phyloP scores from a whole-genome alignment of 192 early-diverging fungal genomes.

The Backusella circina region DNA sequence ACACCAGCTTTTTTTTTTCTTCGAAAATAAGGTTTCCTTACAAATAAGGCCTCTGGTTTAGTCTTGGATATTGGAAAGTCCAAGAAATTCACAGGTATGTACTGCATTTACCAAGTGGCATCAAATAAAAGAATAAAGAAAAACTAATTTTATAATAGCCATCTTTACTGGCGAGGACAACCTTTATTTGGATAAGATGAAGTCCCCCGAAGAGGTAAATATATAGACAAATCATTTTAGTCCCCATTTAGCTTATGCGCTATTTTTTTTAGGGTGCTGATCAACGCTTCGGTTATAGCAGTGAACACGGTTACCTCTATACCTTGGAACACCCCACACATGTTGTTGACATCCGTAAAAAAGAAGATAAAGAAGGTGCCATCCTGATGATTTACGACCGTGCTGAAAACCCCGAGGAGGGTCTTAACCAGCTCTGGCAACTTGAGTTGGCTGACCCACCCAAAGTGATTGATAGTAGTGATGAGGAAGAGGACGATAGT shows the following conservation, averaged over 20 bases:
- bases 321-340: not conserved
- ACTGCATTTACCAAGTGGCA: not conserved
- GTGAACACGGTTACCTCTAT: constrained; percentile 14
- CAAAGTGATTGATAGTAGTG: not conserved
- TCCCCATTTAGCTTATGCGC: not conserved
- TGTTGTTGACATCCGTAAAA: constrained; percentile 23
- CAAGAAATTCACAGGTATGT: constrained; percentile 10
- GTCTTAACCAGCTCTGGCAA: constrained; percentile 4
- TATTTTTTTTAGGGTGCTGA: constrained; percentile 4
- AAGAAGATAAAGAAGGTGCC: not conserved
- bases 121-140: not conserved
- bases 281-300: constrained; percentile 14
- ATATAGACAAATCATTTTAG: not conserved
- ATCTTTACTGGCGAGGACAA: constrained; percentile 24
- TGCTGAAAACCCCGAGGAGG: not conserved
- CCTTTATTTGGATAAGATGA: constrained; percentile 25
- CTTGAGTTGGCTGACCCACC: constrained; percentile 7
- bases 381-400: constrained; percentile 5
- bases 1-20: not conserved
- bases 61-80: constrained; percentile 19
- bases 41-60: constrained; percentile 12
- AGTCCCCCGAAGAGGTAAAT: constrained; percentile 22
- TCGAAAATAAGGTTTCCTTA: constrained; percentile 18
- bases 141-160: constrained; percentile 5
- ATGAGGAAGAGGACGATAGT: constrained; percentile 16